Conservation (phyloP, 805 yeast genomes). For the Metschnikowia anglica region DNA sequence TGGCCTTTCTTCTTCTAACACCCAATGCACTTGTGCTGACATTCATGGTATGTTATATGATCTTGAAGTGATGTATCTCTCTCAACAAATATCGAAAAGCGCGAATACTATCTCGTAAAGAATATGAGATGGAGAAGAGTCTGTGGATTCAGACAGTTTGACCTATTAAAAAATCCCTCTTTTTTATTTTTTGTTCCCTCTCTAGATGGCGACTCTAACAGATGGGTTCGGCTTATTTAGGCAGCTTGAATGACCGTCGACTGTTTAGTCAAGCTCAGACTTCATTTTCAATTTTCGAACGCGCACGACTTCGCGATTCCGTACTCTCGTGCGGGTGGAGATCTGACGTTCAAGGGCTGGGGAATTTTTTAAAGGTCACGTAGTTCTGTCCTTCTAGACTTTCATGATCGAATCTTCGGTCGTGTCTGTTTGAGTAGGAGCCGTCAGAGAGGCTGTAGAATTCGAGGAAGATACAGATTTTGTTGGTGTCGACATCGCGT, state of each 20-base stretch:
- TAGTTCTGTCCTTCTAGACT: not conserved
- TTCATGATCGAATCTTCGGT: conserved; percentile 9
- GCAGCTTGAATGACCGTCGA: not conserved
- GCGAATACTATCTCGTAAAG: not conserved
- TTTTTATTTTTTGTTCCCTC: not conserved
- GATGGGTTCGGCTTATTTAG: not conserved
- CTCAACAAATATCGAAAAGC: not conserved
- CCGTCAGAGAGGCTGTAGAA: conserved; percentile 8
- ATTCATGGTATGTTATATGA: conserved; percentile 54
- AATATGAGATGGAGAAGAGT: not conserved
- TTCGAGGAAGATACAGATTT: not conserved
- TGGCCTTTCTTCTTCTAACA: conserved; percentile 69
- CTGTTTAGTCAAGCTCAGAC: not conserved
- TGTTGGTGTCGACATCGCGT: conserved; percentile 13
- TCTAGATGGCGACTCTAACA: conserved; percentile 4
- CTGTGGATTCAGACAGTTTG: not conserved
- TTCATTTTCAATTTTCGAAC: conserved; percentile 2
- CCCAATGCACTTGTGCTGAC: conserved; percentile 87
- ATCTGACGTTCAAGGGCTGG: not conserved
- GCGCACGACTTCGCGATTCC: conserved; percentile 13
- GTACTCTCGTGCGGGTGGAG: not conserved
- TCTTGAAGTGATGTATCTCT: not conserved
- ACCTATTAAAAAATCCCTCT: not conserved
- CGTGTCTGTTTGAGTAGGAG: conserved; percentile 5
- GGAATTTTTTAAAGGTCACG: not conserved